Base-by-base conservation (phyloP, 176 grass and related monocot genomes). In the Carex parvula region DNA sequence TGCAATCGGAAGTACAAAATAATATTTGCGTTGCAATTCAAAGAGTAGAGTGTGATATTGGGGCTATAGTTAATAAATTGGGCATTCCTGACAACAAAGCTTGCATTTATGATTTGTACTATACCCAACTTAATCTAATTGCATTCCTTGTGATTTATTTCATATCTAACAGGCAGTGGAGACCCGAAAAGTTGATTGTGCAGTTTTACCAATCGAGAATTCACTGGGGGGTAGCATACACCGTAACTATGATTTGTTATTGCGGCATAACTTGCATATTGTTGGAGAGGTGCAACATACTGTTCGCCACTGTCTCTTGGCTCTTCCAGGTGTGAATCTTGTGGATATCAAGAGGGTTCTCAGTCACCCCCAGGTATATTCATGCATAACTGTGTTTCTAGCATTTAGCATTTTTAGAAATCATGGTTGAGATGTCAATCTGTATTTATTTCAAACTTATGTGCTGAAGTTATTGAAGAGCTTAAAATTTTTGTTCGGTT, bases 211-310 rank as follows among this genome's bases (percentile, higher is more conserved):
- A 24, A 87, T 94, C 14, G 89, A 94, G 83, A 94, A 97, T 81
- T 92, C 94, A 12, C 72, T 94, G 66, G 94, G 91, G 70, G 94
- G 91, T 30, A 97, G 91, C 84, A 93, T 97, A 79, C 94, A 97
- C 64, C 85, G 91, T 44, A 97, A 97, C 78, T 97, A 93, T 59
- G 91, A 97, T 83, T 92, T 93, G 65, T 83, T 97, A 82, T 89
- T 97, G 9, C 87, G 84, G 13, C 89, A 94, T 76, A 89, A 84
- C 70, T 60, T 94, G 86, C 89, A 92, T 69, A 92, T 97, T 82
- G 91, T 94, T 24, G 90, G 89, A 48, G 90, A 94, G 80, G 91
- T 97, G 9, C 84, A 88, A 33, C 82, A 94, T 79, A 79, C 82
- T 8, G 91, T 94, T 84, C 86, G 68, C 5, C 91, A 94, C 64